These are phyloP conservation scores for Zygoascus sp. DNA, from an alignment of 1,139 yeast genomes.

Conservation along the genomic window DNA sequence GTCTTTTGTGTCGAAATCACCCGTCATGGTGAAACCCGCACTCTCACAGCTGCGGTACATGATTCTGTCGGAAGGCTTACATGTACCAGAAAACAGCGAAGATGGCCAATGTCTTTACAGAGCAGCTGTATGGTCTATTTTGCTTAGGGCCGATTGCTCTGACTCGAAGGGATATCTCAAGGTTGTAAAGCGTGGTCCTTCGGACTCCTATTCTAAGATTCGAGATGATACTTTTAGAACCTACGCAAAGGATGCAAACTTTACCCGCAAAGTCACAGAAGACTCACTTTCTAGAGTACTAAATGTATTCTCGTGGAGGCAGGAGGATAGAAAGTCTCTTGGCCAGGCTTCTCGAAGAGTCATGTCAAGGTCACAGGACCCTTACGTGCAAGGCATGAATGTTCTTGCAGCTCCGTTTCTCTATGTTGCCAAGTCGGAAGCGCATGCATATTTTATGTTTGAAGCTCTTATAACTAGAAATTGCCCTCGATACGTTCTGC, in stretches of 20 bases:
- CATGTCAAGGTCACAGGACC: constrained; percentile 19
- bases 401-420: constrained; percentile 82
- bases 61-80: constrained; percentile 74
- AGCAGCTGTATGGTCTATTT: constrained; percentile 75
- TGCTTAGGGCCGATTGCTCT: constrained; percentile 60
- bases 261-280: constrained; percentile 65
- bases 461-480: constrained; percentile 53
- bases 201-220: constrained; percentile 60
- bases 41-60: constrained; percentile 74
- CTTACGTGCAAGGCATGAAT: constrained; percentile 88
- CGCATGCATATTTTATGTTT: constrained; percentile 76
- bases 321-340: constrained; percentile 4
- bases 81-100: constrained; percentile 33
- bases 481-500: constrained; percentile 75
- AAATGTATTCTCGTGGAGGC: constrained; percentile 64
- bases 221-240: constrained; percentile 86
- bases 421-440: constrained; percentile 73
- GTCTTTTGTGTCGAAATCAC: constrained; percentile 56
- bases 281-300: constrained; percentile 62
- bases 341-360: constrained; percentile 11
- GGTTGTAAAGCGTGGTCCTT: constrained; percentile 55
- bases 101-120: constrained; percentile 58
- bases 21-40: constrained; percentile 62
- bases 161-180: constrained; percentile 51
- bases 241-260: constrained; percentile 65